A percentile compares a stretch with the other conserved stretches of the same genome.
Evolutionary conservation across 1,284 basidiomycete genomes (phyloP).

Genomic region (Ganoderma lucidum): DNA sequence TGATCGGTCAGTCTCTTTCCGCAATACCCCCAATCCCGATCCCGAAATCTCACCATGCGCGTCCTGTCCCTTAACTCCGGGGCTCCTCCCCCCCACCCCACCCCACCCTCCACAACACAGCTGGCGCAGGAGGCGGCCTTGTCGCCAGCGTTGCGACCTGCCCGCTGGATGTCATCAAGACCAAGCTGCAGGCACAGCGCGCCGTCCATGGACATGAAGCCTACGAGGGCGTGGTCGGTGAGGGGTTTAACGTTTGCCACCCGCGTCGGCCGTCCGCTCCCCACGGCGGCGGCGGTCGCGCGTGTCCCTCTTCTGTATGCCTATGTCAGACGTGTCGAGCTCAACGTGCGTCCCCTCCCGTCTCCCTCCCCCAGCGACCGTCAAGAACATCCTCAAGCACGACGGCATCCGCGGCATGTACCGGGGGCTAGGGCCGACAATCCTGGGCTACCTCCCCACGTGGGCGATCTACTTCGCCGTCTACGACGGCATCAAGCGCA

Average conservation of each 20-base stretch:
- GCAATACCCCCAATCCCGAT: neutral
- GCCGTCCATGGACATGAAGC: conserved; percentile 67
- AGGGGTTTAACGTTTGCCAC: conserved; percentile 42
- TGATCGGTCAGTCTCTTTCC: conserved; percentile 61
- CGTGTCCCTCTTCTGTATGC: conserved; percentile 21
- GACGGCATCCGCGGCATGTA: conserved; percentile 90
- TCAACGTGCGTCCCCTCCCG: conserved; percentile 37
- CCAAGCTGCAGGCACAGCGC: conserved; percentile 92
- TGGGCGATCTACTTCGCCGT: conserved; percentile 99
- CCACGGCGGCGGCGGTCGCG: conserved; percentile 21
- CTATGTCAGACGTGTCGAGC: conserved; percentile 18
- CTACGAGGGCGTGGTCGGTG: conserved; percentile 82
- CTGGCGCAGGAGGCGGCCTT: conserved; percentile 88
- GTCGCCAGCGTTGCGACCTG: conserved; percentile 95
- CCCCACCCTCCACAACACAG: conserved; percentile 44
- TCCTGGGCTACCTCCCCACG: conserved; percentile 94
- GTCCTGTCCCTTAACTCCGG: conserved; percentile 15
- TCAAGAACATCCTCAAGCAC: conserved; percentile 74
- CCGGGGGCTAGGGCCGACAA: conserved; percentile 93
- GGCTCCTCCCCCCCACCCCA: conserved; percentile 20
- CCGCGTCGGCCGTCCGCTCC: conserved; percentile 11
- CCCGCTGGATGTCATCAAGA: conserved; percentile 98
- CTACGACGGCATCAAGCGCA: conserved; percentile 91
- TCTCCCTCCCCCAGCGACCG: conserved; percentile 59
- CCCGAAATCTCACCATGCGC: conserved; percentile 22